Evolutionary conservation across 2,329 filamentous ascomycete genomes (phyloP).

Genomic region (Colletotrichum sp.): DNA sequence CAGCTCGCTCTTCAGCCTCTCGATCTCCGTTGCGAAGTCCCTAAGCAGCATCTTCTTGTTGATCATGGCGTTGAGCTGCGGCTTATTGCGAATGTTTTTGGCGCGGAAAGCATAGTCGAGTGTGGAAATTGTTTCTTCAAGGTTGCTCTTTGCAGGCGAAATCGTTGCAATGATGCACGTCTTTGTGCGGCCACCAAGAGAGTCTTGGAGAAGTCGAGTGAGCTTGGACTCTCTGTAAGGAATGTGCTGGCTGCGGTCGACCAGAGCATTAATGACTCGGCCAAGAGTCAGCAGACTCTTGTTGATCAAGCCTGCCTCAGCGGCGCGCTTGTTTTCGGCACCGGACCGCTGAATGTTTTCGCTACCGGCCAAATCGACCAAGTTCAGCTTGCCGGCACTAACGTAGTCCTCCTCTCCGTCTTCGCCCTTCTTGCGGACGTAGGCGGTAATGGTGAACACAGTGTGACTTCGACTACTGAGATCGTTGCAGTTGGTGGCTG

Average conservation of each 20-base stretch:
- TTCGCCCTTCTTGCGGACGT: conserved; percentile 81
- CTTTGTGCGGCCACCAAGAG: conserved; percentile 91
- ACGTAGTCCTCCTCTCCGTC: conserved; percentile 90
- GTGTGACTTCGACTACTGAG: conserved; percentile 97
- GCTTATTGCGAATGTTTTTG: conserved; percentile 98
- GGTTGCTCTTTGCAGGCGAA: conserved; percentile 90
- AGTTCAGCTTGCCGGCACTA: conserved; percentile 90
- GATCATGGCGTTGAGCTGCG: conserved; percentile 89
- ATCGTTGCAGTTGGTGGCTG: conserved; percentile 99
- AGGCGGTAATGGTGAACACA: conserved; percentile 93
- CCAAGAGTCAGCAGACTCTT: conserved; percentile 95
- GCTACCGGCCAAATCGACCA: conserved; percentile 95
- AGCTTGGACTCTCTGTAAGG: conserved; percentile 94
- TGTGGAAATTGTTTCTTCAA: conserved; percentile 98
- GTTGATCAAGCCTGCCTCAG: conserved; percentile 96
- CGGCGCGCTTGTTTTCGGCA: conserved; percentile 95
- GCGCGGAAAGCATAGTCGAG: conserved; percentile 97
- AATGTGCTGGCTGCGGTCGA: conserved; percentile 89
- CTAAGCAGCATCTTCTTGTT: conserved; percentile 91
- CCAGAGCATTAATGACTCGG: conserved; percentile 95
- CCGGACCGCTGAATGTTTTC: conserved; percentile 98
- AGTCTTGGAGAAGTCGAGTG: conserved; percentile 76
- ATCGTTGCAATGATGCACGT: conserved; percentile 98
- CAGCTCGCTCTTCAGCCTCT: conserved; percentile 91
- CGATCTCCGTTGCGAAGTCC: conserved; percentile 91